A percentile compares a stretch with the other conserved stretches of the same genome.
phyloP scores from a whole-genome alignment of 75 land plant genomes.

The Picea sitchensis region DNA sequence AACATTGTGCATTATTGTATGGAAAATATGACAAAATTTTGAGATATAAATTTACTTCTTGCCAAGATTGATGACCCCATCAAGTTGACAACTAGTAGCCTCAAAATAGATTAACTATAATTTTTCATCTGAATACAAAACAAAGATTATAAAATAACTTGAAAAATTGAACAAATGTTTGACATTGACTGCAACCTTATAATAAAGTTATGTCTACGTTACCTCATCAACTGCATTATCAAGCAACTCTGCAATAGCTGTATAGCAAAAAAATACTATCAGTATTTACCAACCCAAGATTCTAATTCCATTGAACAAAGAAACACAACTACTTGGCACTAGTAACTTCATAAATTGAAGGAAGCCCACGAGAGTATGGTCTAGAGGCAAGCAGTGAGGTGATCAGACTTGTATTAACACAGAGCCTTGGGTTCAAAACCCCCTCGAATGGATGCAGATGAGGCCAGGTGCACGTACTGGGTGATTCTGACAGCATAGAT shows the following conservation, averaged over 20 bases:
- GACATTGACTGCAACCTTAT: not conserved
- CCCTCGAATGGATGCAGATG: too few relatives aligned
- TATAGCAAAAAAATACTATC: conserved; percentile 12
- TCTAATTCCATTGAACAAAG: not conserved
- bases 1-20: not conserved
- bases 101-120: not conserved
- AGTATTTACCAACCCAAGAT: not conserved
- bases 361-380: too few relatives aligned
- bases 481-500: too few relatives aligned
- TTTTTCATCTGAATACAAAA: not conserved
- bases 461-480: too few relatives aligned
- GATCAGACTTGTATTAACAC: too few relatives aligned
- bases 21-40: not conserved
- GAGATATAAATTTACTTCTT: conserved; percentile 2
- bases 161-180: not conserved
- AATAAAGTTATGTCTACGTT: not conserved
- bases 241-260: conserved; percentile 92
- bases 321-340: not conserved
- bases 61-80: not conserved
- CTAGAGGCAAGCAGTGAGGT: too few relatives aligned
- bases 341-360: not conserved
- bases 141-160: not conserved
- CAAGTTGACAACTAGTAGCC: not conserved
- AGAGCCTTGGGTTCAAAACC: too few relatives aligned
- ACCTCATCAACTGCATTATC: conserved; percentile 97